Percentiles rank a stretch among this genome's conserved stretches.
Evolutionary conservation across 805 yeast species (phyloP).

Genomic region (Hanseniaspora lindneri): DNA sequence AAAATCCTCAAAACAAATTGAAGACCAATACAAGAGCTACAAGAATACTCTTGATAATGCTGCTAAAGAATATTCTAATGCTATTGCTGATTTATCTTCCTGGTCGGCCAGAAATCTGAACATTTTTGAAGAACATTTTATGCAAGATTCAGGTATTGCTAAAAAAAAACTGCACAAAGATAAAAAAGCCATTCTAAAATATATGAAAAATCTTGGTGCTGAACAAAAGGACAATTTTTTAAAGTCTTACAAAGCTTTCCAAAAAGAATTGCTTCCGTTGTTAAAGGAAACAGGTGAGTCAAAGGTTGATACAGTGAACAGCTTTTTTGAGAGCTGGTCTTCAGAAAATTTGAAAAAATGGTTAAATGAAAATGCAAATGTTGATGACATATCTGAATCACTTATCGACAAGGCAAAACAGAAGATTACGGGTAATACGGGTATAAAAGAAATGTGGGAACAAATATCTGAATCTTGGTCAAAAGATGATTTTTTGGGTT

Average conservation of each 20-base stretch:
- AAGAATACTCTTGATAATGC: not conserved
- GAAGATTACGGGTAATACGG: slow-evolving; percentile 18
- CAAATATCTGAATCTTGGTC: slow-evolving; percentile 34
- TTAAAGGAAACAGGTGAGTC: not conserved
- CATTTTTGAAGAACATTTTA: not conserved
- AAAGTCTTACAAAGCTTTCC: not conserved
- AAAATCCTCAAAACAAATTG: slow-evolving; percentile 10
- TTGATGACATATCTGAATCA: slow-evolving; percentile 22
- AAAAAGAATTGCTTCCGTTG: not conserved
- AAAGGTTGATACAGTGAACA: slow-evolving; percentile 19
- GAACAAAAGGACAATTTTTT: slow-evolving; percentile 1
- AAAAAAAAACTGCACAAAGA: slow-evolving; percentile 3
- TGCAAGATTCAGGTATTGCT: not conserved
- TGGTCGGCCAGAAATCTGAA: slow-evolving; percentile 4
- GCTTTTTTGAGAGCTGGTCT: slow-evolving; percentile 32
- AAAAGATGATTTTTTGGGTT: slow-evolving; percentile 33
- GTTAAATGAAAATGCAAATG: slow-evolving; percentile 26
- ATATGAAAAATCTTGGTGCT: not conserved
- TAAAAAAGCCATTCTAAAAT: not conserved
- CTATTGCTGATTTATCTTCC: not conserved
- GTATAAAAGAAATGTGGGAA: slow-evolving; percentile 18
- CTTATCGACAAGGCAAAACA: slow-evolving; percentile 20
- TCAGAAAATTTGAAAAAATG: slow-evolving; percentile 33
- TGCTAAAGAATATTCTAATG: not conserved
- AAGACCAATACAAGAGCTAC: not conserved